These are phyloP conservation scores for Pascua guehoae DNA, from an alignment of 1,284 basidiomycete genomes.

Conservation along the genomic window DNA sequence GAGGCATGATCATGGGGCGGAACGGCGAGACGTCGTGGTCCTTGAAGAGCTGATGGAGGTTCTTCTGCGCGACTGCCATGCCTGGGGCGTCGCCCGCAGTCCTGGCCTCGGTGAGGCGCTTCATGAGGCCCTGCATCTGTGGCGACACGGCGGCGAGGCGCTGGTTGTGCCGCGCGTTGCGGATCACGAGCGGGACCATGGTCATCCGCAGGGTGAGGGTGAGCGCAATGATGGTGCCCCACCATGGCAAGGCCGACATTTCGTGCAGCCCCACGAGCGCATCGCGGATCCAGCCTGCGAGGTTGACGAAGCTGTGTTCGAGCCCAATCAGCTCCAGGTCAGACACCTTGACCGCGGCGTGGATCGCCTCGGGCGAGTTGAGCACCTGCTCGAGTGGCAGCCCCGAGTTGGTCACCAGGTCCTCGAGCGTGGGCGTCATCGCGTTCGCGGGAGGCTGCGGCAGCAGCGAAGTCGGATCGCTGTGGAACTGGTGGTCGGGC, in stretches of 20 bases:
- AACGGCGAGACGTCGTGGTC: constrained; percentile 67
- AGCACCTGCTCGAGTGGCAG: constrained; percentile 41
- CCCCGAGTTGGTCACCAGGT: constrained; percentile 41
- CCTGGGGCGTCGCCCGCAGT: constrained; percentile 56
- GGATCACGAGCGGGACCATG: constrained; percentile 68
- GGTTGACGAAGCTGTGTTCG: constrained; percentile 54
- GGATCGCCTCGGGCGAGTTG: constrained; percentile 44
- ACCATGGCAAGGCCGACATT: constrained; percentile 75
- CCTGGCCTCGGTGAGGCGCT: constrained; percentile 54
- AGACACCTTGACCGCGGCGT: constrained; percentile 61
- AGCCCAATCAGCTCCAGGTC: constrained; percentile 76
- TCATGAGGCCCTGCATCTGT: constrained; percentile 59
- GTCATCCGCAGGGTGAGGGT: constrained; percentile 65
- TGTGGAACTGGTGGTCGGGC: constrained; percentile 17
- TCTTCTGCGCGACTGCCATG: constrained; percentile 57
- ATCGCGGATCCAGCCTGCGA: constrained; percentile 63
- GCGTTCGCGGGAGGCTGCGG: constrained; percentile 36
- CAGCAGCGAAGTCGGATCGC: constrained; percentile 28
- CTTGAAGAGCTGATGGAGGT: constrained; percentile 63
- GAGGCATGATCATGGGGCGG: constrained; percentile 59
- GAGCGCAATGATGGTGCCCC: constrained; percentile 72
- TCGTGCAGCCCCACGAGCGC: constrained; percentile 70
- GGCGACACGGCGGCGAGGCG: constrained; percentile 65
- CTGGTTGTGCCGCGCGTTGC: constrained; percentile 63
- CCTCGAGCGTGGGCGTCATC: constrained; percentile 36